Percentiles rank a stretch among this genome's conserved stretches.
phyloP scores from a whole-genome alignment of 345 rosid genomes.

The Isatis tinctoria region DNA sequence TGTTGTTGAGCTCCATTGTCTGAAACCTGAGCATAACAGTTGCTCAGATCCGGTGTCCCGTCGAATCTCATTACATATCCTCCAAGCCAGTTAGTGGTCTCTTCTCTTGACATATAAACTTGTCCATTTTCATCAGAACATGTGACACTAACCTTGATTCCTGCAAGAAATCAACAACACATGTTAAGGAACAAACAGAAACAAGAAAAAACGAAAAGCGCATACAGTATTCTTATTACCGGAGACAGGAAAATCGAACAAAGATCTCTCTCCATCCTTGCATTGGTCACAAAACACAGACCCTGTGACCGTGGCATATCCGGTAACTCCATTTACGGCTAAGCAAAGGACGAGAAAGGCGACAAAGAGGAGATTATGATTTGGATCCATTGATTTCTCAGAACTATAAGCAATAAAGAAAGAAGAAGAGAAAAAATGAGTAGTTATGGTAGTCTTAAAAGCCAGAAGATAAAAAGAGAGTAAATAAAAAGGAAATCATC shows the following conservation, averaged over 20 bases:
- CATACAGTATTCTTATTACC: constrained; percentile 34
- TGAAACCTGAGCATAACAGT: constrained; percentile 64
- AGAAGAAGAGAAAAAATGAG: neutral
- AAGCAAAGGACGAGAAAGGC: constrained; percentile 46
- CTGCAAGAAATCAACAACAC: constrained; percentile 36
- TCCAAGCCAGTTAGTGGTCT: constrained; percentile 70
- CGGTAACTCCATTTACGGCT: constrained; percentile 43
- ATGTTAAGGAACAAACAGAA: neutral
- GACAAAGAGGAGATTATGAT: constrained; percentile 34
- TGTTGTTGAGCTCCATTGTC: constrained; percentile 39
- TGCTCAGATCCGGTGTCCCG: constrained; percentile 71
- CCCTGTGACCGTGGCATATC: constrained; percentile 64
- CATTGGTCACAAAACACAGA: constrained; percentile 88
- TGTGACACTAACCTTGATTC: constrained; percentile 51
- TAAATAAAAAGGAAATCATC: constrained; percentile 24
- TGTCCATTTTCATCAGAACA: constrained; percentile 60
- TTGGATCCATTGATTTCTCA: constrained; percentile 40
- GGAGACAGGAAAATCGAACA: constrained; percentile 69
- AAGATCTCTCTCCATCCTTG: constrained; percentile 71
- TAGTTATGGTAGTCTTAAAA: constrained; percentile 15
- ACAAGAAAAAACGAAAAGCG: neutral
- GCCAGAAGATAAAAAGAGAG: constrained; percentile 1
- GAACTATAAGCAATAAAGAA: constrained; percentile 26
- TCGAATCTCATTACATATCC: constrained; percentile 61
- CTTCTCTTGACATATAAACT: constrained; percentile 60